A percentile compares a stretch with the other conserved stretches of the same genome.
phyloP scores from a whole-genome alignment of 192 early-diverging fungal species.

The Coemansia sp. region DNA sequence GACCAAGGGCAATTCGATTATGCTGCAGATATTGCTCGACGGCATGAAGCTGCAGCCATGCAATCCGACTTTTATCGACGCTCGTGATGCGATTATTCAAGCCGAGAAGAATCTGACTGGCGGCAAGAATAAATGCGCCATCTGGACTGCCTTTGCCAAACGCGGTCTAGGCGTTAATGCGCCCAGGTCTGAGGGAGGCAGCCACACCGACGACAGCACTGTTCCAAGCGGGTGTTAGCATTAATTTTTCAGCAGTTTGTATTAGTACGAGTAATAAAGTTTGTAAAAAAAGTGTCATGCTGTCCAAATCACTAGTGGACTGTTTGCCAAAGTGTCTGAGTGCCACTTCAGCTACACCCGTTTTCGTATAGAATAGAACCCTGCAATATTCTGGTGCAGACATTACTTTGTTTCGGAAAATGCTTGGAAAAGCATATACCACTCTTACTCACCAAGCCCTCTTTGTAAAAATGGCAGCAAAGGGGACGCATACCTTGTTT shows the following conservation, averaged over 20 bases:
- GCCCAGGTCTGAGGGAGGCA: too few species aligned
- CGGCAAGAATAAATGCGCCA: constrained; percentile 60
- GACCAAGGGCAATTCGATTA: constrained; percentile 58
- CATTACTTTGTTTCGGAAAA: not conserved
- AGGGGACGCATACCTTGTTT: too few species aligned
- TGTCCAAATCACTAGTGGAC: not conserved
- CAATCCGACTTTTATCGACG: constrained; percentile 64
- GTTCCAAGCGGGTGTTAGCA: constrained; percentile 34
- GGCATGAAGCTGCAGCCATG: constrained; percentile 69
- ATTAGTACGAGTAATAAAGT: not conserved
- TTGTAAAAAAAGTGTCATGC: not conserved
- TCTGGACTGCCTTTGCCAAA: constrained; percentile 72
- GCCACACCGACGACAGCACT: constrained; percentile 30
- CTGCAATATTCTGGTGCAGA: not conserved
- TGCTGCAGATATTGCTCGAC: constrained; percentile 61
- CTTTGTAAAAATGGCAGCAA: not conserved
- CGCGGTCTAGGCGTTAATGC: constrained; percentile 52
- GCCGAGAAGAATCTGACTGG: constrained; percentile 60
- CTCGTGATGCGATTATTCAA: constrained; percentile 66
- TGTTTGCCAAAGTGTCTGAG: not conserved
- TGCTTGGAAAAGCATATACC: not conserved
- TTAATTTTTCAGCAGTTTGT: not conserved
- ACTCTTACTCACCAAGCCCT: not conserved
- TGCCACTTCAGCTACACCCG: too few species aligned
- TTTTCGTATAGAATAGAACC: not conserved